phyloP scores from a whole-genome alignment of 2,329 filamentous ascomycete species.

The Ophiostoma sp. region DNA sequence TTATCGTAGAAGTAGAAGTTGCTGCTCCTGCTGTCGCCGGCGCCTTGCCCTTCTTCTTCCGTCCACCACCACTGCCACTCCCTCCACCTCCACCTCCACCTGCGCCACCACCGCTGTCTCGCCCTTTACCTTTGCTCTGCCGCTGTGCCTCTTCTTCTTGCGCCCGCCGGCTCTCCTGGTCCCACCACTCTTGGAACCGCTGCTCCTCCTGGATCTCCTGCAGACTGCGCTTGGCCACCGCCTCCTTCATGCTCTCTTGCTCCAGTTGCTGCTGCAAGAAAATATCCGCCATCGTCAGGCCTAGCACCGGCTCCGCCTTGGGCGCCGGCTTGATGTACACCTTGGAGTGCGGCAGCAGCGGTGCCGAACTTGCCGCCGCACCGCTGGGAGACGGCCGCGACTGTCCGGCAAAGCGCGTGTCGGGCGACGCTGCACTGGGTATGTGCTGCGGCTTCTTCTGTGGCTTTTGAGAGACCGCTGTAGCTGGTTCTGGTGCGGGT shows the following conservation, averaged over 20 bases:
- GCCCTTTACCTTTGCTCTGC: slow-evolving; percentile 30
- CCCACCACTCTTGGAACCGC: slow-evolving; percentile 96
- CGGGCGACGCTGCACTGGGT: slow-evolving; percentile 53
- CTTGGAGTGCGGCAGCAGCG: slow-evolving; percentile 55
- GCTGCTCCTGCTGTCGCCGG: not conserved
- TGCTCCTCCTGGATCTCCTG: slow-evolving; percentile 97
- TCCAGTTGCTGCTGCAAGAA: slow-evolving; percentile 80
- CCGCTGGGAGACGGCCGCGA: slow-evolving; percentile 33
- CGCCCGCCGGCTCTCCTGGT: slow-evolving; percentile 70
- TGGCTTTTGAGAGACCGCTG: slow-evolving; percentile 19
- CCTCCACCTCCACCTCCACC: not conserved
- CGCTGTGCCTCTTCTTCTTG: slow-evolving; percentile 56
- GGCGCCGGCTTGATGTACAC: slow-evolving; percentile 54
- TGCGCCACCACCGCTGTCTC: slow-evolving; percentile 24
- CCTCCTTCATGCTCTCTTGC: slow-evolving; percentile 75
- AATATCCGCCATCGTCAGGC: slow-evolving; percentile 80
- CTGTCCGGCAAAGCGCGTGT: slow-evolving; percentile 59
- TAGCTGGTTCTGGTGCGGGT: too few relatives aligned
- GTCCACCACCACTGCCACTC: slow-evolving; percentile 10
- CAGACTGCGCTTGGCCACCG: slow-evolving; percentile 78
- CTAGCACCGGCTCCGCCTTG: slow-evolving; percentile 53
- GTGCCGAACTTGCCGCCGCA: slow-evolving; percentile 32
- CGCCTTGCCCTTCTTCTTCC: slow-evolving; percentile 13
- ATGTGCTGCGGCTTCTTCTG: slow-evolving; percentile 37
- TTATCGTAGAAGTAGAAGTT: not conserved